Conservation (phyloP, 257 asterid genomes). For the Linaria vulgaris region DNA sequence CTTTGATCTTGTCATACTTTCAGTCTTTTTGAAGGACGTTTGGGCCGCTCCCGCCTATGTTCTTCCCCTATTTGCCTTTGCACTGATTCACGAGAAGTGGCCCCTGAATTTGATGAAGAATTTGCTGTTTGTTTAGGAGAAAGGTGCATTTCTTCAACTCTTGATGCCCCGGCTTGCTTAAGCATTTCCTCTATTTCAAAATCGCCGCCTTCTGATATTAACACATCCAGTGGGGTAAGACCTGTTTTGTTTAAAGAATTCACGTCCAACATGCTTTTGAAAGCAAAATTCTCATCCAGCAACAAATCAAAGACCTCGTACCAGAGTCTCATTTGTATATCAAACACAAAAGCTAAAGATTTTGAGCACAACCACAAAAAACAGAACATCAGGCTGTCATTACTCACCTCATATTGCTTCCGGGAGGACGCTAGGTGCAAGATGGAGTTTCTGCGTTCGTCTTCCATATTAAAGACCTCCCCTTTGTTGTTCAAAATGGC, state of each 20-base stretch:
- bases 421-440: constrained; percentile 52
- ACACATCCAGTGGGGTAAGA: constrained; percentile 47
- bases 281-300: constrained; percentile 29
- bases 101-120: no score
- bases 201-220: constrained; percentile 40
- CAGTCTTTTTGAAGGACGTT: constrained; percentile 3
- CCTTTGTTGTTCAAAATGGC: constrained; percentile 13
- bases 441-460: constrained; percentile 42
- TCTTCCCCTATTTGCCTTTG: no score
- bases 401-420: constrained; percentile 49
- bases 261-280: constrained; percentile 34
- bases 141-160: background rate
- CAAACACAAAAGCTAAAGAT: no score
- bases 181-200: constrained; percentile 45
- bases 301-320: constrained; percentile 42
- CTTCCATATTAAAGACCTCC: constrained; percentile 34
- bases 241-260: constrained; percentile 40
- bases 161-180: constrained; percentile 27
- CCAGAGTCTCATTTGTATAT: background rate
- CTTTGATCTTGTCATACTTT: constrained; percentile 8
- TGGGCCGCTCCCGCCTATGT: background rate
- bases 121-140: background rate
- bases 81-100: background rate
- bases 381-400: no score
- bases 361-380: no score